phyloP scores from a whole-genome alignment of 1,284 basidiomycete genomes.

The Ganoderma sinense region DNA sequence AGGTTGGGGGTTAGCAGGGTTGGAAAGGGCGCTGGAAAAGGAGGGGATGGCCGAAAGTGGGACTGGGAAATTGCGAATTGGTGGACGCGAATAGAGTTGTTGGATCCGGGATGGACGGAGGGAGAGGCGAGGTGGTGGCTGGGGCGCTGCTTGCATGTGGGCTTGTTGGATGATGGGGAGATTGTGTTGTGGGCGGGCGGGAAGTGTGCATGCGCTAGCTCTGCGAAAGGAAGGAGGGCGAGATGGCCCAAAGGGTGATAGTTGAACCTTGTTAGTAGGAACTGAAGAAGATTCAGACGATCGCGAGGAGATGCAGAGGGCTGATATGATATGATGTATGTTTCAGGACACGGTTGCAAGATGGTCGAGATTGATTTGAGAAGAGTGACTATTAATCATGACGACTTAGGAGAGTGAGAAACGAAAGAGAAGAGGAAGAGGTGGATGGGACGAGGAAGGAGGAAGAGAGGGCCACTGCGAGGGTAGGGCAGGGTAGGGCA shows the following conservation, averaged over 20 bases:
- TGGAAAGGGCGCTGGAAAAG: not conserved
- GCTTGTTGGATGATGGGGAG: not conserved
- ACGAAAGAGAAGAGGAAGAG: not conserved
- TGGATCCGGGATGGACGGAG: conserved; percentile 1
- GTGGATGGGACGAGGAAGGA: not conserved
- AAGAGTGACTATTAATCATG: not conserved
- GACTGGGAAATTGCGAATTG: not conserved
- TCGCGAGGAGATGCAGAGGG: not conserved
- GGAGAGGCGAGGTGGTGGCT: not conserved
- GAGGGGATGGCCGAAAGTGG: not conserved
- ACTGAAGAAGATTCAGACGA: not conserved
- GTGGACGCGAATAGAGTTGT: not conserved
- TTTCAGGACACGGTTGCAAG: not conserved
- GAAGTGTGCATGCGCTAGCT: not conserved
- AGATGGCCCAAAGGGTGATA: not conserved
- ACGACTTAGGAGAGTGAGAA: not conserved
- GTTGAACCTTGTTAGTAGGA: not conserved
- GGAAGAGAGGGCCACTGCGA: not conserved
- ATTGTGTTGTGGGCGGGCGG: not conserved
- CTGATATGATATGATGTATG: not conserved
- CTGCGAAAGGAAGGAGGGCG: not conserved
- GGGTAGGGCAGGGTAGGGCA: not conserved
- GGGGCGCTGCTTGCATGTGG: not conserved
- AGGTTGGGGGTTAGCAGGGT: not conserved
- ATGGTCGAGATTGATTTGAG: not conserved